phyloP scores from a whole-genome alignment of 1,284 basidiomycete genomes.

The Cutaneotrichosporon mucoides region DNA sequence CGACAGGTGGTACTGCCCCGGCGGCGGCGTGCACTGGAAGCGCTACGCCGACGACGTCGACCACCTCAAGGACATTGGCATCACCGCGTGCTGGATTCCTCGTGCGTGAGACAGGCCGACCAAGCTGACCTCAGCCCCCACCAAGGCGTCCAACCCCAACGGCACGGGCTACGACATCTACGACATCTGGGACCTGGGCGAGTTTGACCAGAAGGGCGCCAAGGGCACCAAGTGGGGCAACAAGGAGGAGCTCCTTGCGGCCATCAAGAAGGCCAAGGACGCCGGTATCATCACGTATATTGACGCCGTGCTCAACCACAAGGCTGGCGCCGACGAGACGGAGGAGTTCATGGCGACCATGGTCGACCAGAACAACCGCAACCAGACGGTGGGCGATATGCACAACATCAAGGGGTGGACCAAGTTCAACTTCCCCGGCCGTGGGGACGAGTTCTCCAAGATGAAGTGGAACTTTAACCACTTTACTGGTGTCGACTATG shows the following conservation, averaged over 20 bases:
- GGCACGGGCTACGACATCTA: constrained; percentile 50
- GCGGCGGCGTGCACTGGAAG: constrained; percentile 58
- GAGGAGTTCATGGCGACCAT: constrained; percentile 73
- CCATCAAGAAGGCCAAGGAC: constrained; percentile 54
- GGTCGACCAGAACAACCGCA: constrained; percentile 59
- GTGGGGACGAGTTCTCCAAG: constrained; percentile 61
- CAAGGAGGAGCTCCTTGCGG: constrained; percentile 69
- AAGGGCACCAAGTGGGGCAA: constrained; percentile 85
- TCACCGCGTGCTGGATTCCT: constrained; percentile 70
- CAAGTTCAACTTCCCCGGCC: constrained; percentile 71
- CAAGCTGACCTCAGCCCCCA: constrained; percentile 33
- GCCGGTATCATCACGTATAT: constrained; percentile 49
- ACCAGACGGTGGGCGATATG: constrained; percentile 57
- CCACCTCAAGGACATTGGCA: constrained; percentile 66
- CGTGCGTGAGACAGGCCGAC: constrained; percentile 33
- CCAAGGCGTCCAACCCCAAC: constrained; percentile 43
- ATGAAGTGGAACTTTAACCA: constrained; percentile 56
- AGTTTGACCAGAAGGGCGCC: constrained; percentile 83
- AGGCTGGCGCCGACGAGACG: constrained; percentile 68
- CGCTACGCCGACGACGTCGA: constrained; percentile 70
- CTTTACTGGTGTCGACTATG: constrained; percentile 76
- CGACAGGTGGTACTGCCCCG: constrained; percentile 40
- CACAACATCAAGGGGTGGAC: constrained; percentile 83
- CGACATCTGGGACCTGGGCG: constrained; percentile 81
- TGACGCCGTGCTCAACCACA: constrained; percentile 56